These are phyloP conservation scores for Gnaphalium uliginosum DNA, from an alignment of 129 eudicot species.

Conservation along the genomic window DNA sequence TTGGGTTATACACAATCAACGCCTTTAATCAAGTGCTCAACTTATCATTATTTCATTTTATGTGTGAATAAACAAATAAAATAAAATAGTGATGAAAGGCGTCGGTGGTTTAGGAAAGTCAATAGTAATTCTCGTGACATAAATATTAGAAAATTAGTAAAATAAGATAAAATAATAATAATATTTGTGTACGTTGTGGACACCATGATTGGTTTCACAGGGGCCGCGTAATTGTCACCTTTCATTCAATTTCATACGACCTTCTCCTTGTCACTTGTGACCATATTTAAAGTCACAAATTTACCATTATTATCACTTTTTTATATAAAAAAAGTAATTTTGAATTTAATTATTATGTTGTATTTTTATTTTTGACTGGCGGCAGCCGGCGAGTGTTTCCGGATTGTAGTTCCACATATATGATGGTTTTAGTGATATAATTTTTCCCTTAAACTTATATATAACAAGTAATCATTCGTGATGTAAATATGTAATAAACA, in stretches of 20 bases:
- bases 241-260: constrained; percentile 22
- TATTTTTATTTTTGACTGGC: no score
- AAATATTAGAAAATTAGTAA: neutral
- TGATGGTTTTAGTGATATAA: no score
- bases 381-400: no score
- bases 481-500: no score
- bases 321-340: no score
- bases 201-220: constrained; percentile 31
- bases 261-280: constrained; percentile 17
- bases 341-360: no score
- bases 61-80: neutral
- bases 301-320: neutral
- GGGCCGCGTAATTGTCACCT: constrained; percentile 25
- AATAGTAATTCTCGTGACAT: constrained; percentile 33
- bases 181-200: neutral
- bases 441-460: no score
- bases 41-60: neutral
- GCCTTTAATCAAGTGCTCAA: no score
- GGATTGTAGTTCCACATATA: no score
- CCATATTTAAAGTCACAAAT: neutral
- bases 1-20: neutral
- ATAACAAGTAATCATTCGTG: no score
- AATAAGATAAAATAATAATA: neutral
- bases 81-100: neutral
- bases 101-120: constrained; percentile 30